Conservation (phyloP, 2,329 filamentous ascomycete species). For the Diaporthe eres region DNA sequence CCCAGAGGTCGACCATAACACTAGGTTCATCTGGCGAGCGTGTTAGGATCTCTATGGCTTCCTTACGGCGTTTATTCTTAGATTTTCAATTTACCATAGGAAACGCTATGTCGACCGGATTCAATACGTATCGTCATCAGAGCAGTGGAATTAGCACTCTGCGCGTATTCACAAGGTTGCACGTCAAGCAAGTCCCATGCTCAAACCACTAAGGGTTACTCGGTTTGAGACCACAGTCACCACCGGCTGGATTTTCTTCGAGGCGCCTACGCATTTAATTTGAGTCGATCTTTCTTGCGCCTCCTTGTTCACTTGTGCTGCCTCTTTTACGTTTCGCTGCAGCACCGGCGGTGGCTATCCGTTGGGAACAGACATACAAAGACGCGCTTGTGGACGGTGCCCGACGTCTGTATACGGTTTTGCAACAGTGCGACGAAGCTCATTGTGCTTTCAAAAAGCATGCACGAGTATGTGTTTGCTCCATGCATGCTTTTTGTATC, state of each 20-base stretch:
- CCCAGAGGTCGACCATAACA: too few species aligned
- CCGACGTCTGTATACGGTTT: neutral
- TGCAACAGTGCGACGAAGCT: neutral
- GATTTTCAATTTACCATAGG: too few species aligned
- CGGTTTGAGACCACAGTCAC: neutral
- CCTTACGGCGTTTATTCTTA: too few species aligned
- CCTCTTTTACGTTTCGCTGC: neutral
- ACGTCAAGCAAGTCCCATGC: neutral
- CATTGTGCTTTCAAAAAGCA: neutral
- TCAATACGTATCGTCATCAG: too few species aligned
- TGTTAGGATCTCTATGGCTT: too few species aligned
- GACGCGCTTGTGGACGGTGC: neutral
- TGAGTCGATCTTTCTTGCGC: neutral
- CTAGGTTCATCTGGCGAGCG: too few species aligned
- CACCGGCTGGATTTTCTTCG: neutral
- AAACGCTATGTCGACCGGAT: too few species aligned
- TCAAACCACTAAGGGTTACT: neutral
- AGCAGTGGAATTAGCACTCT: too few species aligned
- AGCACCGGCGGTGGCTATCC: neutral
- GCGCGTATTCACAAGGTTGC: neutral
- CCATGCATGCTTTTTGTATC: neutral
- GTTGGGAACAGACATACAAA: neutral
- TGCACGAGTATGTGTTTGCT: neutral
- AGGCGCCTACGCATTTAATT: too few species aligned
- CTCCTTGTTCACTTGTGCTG: neutral